Conservation (phyloP, 768 basidiomycete species). For the Fistulinella prunicolor region DNA sequence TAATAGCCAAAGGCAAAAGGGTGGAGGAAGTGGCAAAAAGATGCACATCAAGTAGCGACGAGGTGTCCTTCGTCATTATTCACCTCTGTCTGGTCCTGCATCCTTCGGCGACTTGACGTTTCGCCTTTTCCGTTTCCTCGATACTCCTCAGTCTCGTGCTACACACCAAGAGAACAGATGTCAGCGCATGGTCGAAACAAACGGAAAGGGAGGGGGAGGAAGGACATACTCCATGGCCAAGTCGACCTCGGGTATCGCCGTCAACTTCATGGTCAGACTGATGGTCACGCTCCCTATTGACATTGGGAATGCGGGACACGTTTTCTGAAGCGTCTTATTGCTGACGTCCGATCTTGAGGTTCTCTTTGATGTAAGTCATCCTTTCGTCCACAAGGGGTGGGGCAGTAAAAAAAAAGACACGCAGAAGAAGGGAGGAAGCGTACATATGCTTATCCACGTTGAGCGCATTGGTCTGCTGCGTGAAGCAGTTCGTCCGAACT, state of each 20-base stretch:
- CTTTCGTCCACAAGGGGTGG: conserved; percentile 46
- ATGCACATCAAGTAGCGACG: conserved; percentile 82
- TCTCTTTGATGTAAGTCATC: conserved; percentile 98
- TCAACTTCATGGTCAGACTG: conserved; percentile 92
- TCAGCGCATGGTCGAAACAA: not conserved
- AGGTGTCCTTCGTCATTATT: conserved; percentile 84
- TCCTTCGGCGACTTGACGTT: conserved; percentile 77
- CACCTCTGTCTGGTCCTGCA: conserved; percentile 59
- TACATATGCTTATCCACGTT: conserved; percentile 99
- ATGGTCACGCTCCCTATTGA: conserved; percentile 87
- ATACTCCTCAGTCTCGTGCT: conserved; percentile 93
- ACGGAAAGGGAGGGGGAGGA: conserved; percentile 58
- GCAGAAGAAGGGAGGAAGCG: too few relatives aligned
- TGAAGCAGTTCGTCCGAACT: conserved; percentile 89
- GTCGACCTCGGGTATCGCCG: conserved; percentile 97
- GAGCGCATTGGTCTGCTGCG: conserved; percentile 94
- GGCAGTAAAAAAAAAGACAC: too few relatives aligned
- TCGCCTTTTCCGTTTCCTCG: conserved; percentile 96
- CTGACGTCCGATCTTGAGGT: conserved; percentile 72
- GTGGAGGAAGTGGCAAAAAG: not conserved
- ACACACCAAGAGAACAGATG: not conserved
- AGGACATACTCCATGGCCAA: conserved; percentile 92
- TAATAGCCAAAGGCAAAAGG: not conserved
- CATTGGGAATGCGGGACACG: conserved; percentile 54
- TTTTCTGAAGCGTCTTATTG: conserved; percentile 46